A percentile compares a stretch with the other conserved stretches of the same genome.
phyloP scores from a whole-genome alignment of 352 stramenopile species.

The Globisporangium cystogenes region DNA sequence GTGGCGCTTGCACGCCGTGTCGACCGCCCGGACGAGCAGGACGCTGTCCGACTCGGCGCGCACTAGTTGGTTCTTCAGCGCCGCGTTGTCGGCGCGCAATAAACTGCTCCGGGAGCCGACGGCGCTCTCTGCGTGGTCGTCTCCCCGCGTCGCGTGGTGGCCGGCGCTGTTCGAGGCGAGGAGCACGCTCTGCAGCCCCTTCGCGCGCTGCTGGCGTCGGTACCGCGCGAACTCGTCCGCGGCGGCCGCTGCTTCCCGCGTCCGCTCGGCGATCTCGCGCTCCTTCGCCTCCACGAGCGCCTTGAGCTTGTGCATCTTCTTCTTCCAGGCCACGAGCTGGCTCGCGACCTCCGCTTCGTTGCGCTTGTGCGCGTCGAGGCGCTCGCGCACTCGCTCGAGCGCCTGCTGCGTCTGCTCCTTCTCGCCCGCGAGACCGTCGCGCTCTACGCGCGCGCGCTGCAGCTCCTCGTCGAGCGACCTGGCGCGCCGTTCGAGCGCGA shows the following conservation, averaged over 20 bases:
- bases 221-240: slow-evolving; percentile 23
- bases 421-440: slow-evolving; percentile 25
- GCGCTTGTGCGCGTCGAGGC: slow-evolving; percentile 16
- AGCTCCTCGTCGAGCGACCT: slow-evolving; percentile 29
- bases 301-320: slow-evolving; percentile 52
- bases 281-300: slow-evolving; percentile 39
- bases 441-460: slow-evolving; percentile 20
- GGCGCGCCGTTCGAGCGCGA: slow-evolving; percentile 41
- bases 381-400: slow-evolving; percentile 15
- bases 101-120: slow-evolving; percentile 14
- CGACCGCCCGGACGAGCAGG: slow-evolving; percentile 58
- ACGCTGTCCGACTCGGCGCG: slow-evolving; percentile 54
- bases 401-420: slow-evolving; percentile 17
- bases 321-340: slow-evolving; percentile 40
- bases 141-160: background rate
- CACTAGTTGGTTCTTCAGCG: slow-evolving; percentile 56
- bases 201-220: slow-evolving; percentile 25
- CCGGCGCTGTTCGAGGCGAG: background rate
- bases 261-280: slow-evolving; percentile 20
- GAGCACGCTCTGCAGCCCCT: slow-evolving; percentile 30
- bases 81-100: slow-evolving; percentile 38
- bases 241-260: slow-evolving; percentile 20
- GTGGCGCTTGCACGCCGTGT: slow-evolving; percentile 44
- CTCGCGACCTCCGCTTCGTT: slow-evolving; percentile 29
- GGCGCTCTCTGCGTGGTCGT: background rate